Percentiles rank a stretch among this genome's conserved stretches.
Conservation (phyloP, 2,329 filamentous ascomycete species). For the Whalleya microplaca region DNA sequence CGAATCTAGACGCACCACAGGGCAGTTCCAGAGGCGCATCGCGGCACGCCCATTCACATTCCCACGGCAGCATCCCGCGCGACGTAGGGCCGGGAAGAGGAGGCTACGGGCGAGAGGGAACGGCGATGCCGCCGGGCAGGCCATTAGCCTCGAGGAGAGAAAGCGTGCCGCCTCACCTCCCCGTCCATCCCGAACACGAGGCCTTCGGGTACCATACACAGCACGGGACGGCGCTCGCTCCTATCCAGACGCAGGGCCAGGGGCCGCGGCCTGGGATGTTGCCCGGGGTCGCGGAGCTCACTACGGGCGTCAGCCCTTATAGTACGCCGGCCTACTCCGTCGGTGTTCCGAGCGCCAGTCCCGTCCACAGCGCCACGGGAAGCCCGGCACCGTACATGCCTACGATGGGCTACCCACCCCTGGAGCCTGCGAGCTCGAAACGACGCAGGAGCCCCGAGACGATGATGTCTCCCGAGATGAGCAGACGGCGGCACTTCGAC, state of each 20-base stretch:
- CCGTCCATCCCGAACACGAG: slow-evolving; percentile 29
- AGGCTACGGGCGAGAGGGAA: slow-evolving; percentile 44
- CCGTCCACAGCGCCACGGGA: slow-evolving; percentile 43
- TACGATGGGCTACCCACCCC: slow-evolving; percentile 39
- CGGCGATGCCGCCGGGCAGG: slow-evolving; percentile 36
- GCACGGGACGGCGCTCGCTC: slow-evolving; percentile 49
- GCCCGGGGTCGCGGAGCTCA: slow-evolving; percentile 66
- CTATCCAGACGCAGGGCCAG: slow-evolving; percentile 52
- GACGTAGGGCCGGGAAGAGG: slow-evolving; percentile 47
- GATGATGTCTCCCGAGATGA: slow-evolving; percentile 47
- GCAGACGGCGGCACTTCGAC: slow-evolving; percentile 46
- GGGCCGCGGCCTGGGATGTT: slow-evolving; percentile 50
- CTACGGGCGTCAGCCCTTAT: slow-evolving; percentile 65
- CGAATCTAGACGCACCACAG: slow-evolving; percentile 51
- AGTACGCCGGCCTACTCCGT: slow-evolving; percentile 59
- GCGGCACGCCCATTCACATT: slow-evolving; percentile 48
- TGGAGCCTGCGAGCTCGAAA: slow-evolving; percentile 52
- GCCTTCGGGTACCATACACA: slow-evolving; percentile 29
- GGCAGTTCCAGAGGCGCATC: slow-evolving; percentile 43
- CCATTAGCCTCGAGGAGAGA: slow-evolving; percentile 47
- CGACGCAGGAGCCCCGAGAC: slow-evolving; percentile 55
- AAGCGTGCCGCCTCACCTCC: slow-evolving; percentile 38
- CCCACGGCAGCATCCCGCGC: slow-evolving; percentile 50
- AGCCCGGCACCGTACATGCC: slow-evolving; percentile 48
- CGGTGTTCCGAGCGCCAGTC: slow-evolving; percentile 43